Evolutionary conservation across 192 early-diverging fungal species (phyloP).

Genomic region (Mortierella alpina): DNA sequence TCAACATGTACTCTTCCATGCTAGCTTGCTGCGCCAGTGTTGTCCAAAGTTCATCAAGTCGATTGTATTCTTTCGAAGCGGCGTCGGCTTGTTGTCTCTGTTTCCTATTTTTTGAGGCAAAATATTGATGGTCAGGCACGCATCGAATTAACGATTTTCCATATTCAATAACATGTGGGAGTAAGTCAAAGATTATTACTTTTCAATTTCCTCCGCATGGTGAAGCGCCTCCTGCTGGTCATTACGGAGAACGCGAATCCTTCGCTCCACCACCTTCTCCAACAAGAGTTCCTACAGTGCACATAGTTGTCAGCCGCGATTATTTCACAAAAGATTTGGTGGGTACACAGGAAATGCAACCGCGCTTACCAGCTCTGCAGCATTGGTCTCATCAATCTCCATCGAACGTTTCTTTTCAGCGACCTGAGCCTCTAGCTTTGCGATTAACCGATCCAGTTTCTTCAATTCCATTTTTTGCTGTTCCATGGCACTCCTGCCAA

Average conservation of each 20-base stretch:
- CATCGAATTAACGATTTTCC: neutral
- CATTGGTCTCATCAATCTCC: constrained; percentile 19
- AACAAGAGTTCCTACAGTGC: constrained; percentile 2
- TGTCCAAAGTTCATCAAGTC: constrained; percentile 3
- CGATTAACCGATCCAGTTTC: constrained; percentile 1
- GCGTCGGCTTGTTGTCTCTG: constrained; percentile 12
- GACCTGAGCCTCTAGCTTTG: neutral
- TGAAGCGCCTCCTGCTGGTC: constrained; percentile 7
- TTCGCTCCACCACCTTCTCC: constrained; percentile 18
- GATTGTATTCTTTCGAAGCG: constrained; percentile 10
- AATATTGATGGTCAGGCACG: neutral
- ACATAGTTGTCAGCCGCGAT: neutral
- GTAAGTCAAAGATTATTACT: neutral
- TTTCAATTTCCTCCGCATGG: constrained; percentile 16
- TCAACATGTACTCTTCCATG: constrained; percentile 25
- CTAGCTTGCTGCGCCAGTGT: constrained; percentile 26
- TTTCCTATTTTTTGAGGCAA: constrained; percentile 5
- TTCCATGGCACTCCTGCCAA: neutral
- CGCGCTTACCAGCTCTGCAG: constrained; percentile 20
- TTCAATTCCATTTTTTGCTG: neutral
- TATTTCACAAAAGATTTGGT: too few relatives aligned
- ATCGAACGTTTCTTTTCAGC: neutral
- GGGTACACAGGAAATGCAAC: too few relatives aligned
- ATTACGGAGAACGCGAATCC: neutral
- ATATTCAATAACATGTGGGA: neutral